phyloP scores from a whole-genome alignment of 2,329 filamentous ascomycete genomes.

The Mycocentrospora acerina region DNA sequence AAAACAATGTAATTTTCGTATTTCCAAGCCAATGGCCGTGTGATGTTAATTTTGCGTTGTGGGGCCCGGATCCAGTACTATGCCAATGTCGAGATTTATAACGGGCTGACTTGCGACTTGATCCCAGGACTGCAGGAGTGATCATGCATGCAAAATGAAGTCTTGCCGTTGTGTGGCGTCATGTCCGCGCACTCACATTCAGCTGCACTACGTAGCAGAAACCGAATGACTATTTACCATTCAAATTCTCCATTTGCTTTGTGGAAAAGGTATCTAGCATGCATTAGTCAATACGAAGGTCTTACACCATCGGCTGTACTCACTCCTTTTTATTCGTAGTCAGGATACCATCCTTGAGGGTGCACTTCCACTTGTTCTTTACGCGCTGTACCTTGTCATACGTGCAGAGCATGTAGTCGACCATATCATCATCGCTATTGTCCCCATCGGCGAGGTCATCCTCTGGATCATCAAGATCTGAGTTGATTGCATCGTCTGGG shows the following conservation, averaged over 20 bases:
- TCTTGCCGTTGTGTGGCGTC: too few relatives aligned
- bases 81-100: too few relatives aligned
- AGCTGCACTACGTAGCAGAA: constrained; percentile 21
- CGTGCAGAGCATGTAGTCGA: constrained; percentile 96
- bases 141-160: too few relatives aligned
- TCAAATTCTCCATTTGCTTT: constrained; percentile 97
- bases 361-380: constrained; percentile 98
- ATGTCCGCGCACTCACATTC: constrained; percentile 16
- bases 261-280: constrained; percentile 81
- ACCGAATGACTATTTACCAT: constrained; percentile 63
- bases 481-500: constrained; percentile 97
- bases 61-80: too few relatives aligned
- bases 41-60: too few relatives aligned
- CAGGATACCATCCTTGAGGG: constrained; percentile 92
- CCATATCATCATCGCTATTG: constrained; percentile 79
- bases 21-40: too few relatives aligned
- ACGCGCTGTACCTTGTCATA: constrained; percentile 99
- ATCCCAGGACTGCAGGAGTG: too few relatives aligned
- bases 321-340: constrained; percentile 90
- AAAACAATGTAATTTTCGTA: too few relatives aligned
- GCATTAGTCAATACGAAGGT: constrained; percentile 8
- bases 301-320: constrained; percentile 31
- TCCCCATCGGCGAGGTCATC: constrained; percentile 80
- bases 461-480: constrained; percentile 92
- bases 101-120: too few relatives aligned